Conservation (phyloP, 495 filamentous ascomycete genomes). For the Penicillium chermesinum region DNA sequence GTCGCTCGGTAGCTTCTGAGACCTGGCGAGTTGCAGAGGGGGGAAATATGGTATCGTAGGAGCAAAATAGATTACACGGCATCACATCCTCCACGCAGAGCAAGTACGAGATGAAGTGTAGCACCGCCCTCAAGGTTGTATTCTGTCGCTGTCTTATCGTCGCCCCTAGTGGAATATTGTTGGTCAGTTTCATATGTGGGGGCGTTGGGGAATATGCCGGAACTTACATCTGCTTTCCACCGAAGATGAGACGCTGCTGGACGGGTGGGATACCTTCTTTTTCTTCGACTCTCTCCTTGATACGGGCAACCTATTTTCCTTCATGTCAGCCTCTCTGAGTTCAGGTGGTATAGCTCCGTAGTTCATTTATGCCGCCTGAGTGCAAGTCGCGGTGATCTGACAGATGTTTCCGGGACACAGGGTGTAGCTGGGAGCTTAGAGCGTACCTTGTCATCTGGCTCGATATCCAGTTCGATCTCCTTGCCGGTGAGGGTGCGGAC, state of each 20-base stretch:
- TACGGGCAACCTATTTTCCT: slow-evolving; percentile 66
- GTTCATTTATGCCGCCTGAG: neutral
- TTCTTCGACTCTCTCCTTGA: slow-evolving; percentile 98
- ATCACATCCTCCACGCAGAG: slow-evolving; percentile 68
- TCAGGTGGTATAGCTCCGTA: neutral
- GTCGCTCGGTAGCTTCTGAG: neutral
- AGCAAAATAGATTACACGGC: slow-evolving; percentile 13
- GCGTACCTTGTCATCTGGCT: slow-evolving; percentile 80
- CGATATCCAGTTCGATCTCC: slow-evolving; percentile 97
- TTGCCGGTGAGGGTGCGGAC: slow-evolving; percentile 97
- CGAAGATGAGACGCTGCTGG: slow-evolving; percentile 92
- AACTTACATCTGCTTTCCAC: slow-evolving; percentile 93
- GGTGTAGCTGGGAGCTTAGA: slow-evolving; percentile 2
- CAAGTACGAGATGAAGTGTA: slow-evolving; percentile 91
- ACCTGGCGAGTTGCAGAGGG: slow-evolving; percentile 15
- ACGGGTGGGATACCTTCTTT: slow-evolving; percentile 98
- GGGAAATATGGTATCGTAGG: slow-evolving; percentile 23
- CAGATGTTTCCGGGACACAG: neutral
- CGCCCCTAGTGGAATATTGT: slow-evolving; percentile 54
- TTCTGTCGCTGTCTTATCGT: slow-evolving; percentile 81
- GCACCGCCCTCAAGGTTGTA: slow-evolving; percentile 89
- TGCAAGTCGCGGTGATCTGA: neutral
- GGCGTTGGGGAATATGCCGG: neutral
- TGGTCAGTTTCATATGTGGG: neutral
- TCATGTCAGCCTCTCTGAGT: neutral